Evolutionary conservation across 2,329 filamentous ascomycete genomes (phyloP).

Genomic region (Pseudocercospora macadamiae): DNA sequence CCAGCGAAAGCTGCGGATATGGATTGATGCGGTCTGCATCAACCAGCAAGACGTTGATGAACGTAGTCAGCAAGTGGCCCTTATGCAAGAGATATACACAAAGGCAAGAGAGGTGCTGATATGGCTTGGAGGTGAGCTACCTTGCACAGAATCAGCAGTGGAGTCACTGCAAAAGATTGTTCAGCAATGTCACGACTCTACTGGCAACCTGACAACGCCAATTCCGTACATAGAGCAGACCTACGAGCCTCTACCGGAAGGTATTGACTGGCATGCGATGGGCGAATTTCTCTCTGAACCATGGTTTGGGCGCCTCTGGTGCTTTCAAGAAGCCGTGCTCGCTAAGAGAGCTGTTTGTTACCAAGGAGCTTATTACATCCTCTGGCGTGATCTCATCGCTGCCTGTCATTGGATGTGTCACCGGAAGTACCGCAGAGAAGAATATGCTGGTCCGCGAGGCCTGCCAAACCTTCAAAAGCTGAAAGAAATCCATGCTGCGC

Average conservation of each 20-base stretch:
- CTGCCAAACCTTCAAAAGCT: too few relatives aligned
- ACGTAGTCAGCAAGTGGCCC: not conserved
- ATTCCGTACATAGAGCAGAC: too few relatives aligned
- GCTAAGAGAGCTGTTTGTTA: not conserved
- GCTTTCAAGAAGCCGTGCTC: not conserved
- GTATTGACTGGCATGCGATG: not conserved
- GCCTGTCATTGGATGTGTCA: too few relatives aligned
- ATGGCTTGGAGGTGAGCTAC: not conserved
- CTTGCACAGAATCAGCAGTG: not conserved
- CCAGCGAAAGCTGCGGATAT: not conserved
- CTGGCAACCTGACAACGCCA: not conserved
- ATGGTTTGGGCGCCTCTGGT: not conserved
- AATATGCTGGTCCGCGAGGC: too few relatives aligned
- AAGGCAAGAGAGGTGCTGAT: not conserved
- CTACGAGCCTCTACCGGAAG: not conserved
- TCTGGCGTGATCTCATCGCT: not conserved
- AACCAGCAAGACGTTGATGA: not conserved
- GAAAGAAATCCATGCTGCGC: too few relatives aligned
- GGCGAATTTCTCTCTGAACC: not conserved
- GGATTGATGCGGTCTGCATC: not conserved
- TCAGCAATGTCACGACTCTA: not conserved
- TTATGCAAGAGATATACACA: not conserved
- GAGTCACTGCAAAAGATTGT: not conserved
- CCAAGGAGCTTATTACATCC: not conserved
- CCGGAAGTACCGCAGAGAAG: too few relatives aligned